Base-by-base conservation (phyloP, 257 asterid species). In the Linderniella brevidens region DNA sequence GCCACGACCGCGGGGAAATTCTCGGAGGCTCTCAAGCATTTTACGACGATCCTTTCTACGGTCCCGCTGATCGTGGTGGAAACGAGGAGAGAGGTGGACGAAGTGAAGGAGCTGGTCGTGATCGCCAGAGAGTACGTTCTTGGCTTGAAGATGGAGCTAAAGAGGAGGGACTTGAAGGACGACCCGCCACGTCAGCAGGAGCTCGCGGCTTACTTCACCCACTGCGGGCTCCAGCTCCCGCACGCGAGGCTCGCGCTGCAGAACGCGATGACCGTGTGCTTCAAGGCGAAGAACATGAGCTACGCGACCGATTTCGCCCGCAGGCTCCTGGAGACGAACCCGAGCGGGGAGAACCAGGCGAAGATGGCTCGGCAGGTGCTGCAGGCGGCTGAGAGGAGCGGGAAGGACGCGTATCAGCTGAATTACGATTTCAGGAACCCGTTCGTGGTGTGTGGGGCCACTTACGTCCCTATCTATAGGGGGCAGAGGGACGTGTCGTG, bases 181-280 rank as follows among this genome's bases (percentile, higher is more conserved):
- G 35, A 46, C 14, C 51, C 51, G 4, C 3, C 25, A 4, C 51
- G 51, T 3, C 51, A 46, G 51, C 51, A 46, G 11, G 51, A 46
- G 25, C 51, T 46, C 25, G 51, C 51, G 11, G 51, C 51, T 32
- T 46, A 46, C 14, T 46, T 46, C 51, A 46, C 51, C 12, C 51
- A 46, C 35, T 46, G 51, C 51, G 17, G 25, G 32, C 51, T 46
- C 2, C 51, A 46, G 51, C 51, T 46, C 3, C 51, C 51, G 1
- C 51, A 46, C 51, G 4, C 35, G 35, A 46, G 51, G 14, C 51
- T 46, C 12, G 51, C 51, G 1, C 32, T 46, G 32, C 51, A 11
- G 35, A 46, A 46, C 32, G 51, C 51, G 1, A 46, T 46, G 51
- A 46, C 51, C 9, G 51, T 46, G 4, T 46, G 51, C 51, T 46